Conservation (phyloP, 2,329 filamentous ascomycete species). For the Beauveria bassiana region DNA sequence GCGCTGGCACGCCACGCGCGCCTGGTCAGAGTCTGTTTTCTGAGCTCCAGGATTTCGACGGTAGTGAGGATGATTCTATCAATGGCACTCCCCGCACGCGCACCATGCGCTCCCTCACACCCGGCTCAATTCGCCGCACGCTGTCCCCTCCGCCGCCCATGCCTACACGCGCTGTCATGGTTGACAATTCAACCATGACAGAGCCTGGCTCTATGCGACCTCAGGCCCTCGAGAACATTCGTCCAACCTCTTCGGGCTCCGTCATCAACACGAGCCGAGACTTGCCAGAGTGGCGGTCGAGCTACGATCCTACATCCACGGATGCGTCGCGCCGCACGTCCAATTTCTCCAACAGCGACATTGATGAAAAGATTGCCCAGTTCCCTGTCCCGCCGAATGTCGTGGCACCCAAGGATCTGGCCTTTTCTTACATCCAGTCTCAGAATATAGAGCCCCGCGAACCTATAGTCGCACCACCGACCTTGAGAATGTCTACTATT, state of each 20-base stretch:
- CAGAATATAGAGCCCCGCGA: slow-evolving; percentile 36
- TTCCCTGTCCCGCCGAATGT: slow-evolving; percentile 47
- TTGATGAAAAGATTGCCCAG: slow-evolving; percentile 44
- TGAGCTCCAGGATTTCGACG: slow-evolving; percentile 75
- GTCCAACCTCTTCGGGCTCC: slow-evolving; percentile 36
- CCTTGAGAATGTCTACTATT: slow-evolving; percentile 21
- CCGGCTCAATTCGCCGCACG: slow-evolving; percentile 37
- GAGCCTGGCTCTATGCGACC: slow-evolving; percentile 37
- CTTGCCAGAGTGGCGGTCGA: slow-evolving; percentile 19
- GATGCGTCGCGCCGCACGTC: slow-evolving; percentile 36
- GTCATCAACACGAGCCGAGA: slow-evolving; percentile 25
- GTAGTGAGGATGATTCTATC: slow-evolving; percentile 64
- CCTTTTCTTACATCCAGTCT: slow-evolving; percentile 36
- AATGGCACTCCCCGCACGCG: slow-evolving; percentile 48
- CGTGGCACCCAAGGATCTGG: slow-evolving; percentile 29
- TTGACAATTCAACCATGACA: slow-evolving; percentile 54
- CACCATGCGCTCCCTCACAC: slow-evolving; percentile 39
- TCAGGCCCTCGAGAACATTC: slow-evolving; percentile 22
- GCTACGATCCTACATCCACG: slow-evolving; percentile 15
- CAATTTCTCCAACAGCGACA: slow-evolving; percentile 43
- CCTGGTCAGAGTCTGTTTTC: slow-evolving; percentile 76
- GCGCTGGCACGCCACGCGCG: slow-evolving; percentile 42
- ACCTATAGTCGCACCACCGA: slow-evolving; percentile 16
- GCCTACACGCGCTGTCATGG: slow-evolving; percentile 49
- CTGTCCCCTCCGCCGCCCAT: slow-evolving; percentile 39